Base-by-base conservation (phyloP, 129 eudicot genomes). In the Lactuca saligna region DNA sequence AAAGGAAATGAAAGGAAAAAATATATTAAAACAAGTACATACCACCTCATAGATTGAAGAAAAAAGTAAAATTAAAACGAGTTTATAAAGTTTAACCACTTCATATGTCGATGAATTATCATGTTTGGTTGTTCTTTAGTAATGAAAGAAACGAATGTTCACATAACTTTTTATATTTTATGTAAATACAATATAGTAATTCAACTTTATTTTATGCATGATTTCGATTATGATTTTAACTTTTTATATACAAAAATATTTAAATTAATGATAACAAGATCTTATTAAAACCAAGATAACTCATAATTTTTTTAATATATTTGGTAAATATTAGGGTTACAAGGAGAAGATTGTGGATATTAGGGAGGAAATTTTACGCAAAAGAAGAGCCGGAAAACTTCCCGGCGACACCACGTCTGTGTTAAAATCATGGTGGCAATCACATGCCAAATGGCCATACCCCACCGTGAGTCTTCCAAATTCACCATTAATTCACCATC, bases 381-480 rank as follows among this genome's bases (percentile, higher is more conserved):
- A 90, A 78, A 76, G 97, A 87, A 80, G 95, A 56, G 95, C 97
- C 3, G 97, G 97, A 54, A 90, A 90, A 77, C 91, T 90, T 46
- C 97, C 97, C 0, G 97, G 97, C 44, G 97, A 87, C 65, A 90
- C 97, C 17, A 90, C 95, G 42, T 87, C 95, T 14, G 87, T 87
- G 64, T 72, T 90, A 49, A 90, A 90, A 75, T 82, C 91, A 17
- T 90, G 97, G 97, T 90, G 97, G 97, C 95, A 87, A 69, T 84
- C 95, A 8, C 97, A 87, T 72, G 80, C 97, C 54, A 90, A 90
- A 82, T 90, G 97, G 97, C 97, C 95, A 65, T 90, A 90, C 69
- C 97, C 97, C 12, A 90, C 97, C 3, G 96, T 89, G 65, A 81
- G 79, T 65, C 35, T 2, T 29, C 68, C 17, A 63, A 63, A 63